Conservation (phyloP, 2,329 filamentous ascomycete genomes). For the Ophiocordyceps sinensis region DNA sequence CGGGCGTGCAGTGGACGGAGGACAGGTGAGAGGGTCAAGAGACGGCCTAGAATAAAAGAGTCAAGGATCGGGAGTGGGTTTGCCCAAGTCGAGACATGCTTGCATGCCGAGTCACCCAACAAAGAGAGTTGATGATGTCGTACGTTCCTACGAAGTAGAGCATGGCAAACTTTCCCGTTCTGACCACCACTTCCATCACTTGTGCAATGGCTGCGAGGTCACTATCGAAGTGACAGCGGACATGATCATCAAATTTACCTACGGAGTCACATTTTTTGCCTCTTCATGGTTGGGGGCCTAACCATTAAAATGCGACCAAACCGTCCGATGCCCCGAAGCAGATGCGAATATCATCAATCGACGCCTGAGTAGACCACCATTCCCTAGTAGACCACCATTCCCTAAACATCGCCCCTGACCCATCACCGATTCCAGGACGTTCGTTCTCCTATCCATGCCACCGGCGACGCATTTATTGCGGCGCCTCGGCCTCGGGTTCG, state of each 20-base stretch:
- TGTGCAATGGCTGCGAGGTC: too few relatives aligned
- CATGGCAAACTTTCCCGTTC: too few relatives aligned
- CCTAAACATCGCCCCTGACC: constrained; percentile 4
- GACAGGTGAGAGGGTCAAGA: neutral
- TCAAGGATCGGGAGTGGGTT: neutral
- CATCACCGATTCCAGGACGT: constrained; percentile 6
- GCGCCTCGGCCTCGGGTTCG: constrained; percentile 10
- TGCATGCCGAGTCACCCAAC: neutral
- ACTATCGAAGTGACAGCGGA: too few relatives aligned
- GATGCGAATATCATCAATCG: constrained; percentile 27
- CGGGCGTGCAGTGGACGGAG: constrained; percentile 1
- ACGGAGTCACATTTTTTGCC: constrained; percentile 21
- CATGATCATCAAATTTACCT: constrained; percentile 6
- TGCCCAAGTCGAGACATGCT: neutral
- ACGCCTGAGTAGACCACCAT: constrained; percentile 24
- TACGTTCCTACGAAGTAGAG: too few relatives aligned
- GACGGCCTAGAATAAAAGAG: neutral
- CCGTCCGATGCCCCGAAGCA: constrained; percentile 21
- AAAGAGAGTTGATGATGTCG: too few relatives aligned
- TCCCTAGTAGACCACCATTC: too few relatives aligned
- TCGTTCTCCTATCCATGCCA: constrained; percentile 3
- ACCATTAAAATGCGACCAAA: constrained; percentile 24
- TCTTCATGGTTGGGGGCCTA: constrained; percentile 20
- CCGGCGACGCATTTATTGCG: constrained; percentile 20
- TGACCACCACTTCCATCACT: too few relatives aligned